These are phyloP conservation scores for Aspergillus awamori DNA, from an alignment of 2,329 filamentous ascomycete species.

Conservation along the genomic window DNA sequence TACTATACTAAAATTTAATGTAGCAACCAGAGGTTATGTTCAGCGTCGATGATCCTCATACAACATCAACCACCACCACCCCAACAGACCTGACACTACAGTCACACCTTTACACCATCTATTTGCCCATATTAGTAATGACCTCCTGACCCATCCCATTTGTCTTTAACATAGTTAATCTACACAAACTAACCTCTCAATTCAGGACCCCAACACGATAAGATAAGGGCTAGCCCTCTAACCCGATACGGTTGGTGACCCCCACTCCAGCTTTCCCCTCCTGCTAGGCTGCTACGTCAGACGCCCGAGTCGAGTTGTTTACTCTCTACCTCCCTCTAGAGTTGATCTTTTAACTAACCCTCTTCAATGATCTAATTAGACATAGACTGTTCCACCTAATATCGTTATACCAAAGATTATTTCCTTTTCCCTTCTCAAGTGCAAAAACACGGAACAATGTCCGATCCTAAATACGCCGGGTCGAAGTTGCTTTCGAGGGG, in stretches of 20 bases:
- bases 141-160: no score
- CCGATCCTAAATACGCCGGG: constrained; percentile 24
- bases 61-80: no score
- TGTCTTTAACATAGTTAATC: no score
- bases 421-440: background rate
- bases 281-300: constrained; percentile 4
- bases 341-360: background rate
- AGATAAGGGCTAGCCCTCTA: constrained; percentile 7
- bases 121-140: no score
- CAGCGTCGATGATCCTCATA: no score
- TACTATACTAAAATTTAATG: no score
- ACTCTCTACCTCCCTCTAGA: background rate
- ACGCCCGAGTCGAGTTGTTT: background rate
- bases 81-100: no score
- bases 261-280: background rate
- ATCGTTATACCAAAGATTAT: background rate
- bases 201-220: background rate
- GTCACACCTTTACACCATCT: no score
- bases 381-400: no score
- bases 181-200: no score
- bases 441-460: background rate
- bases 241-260: background rate
- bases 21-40: no score
- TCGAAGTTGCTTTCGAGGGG: constrained; percentile 37
- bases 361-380: no score